These are phyloP conservation scores for Pyracantha coccinea DNA, from an alignment of 331 rosid genomes.

Conservation along the genomic window DNA sequence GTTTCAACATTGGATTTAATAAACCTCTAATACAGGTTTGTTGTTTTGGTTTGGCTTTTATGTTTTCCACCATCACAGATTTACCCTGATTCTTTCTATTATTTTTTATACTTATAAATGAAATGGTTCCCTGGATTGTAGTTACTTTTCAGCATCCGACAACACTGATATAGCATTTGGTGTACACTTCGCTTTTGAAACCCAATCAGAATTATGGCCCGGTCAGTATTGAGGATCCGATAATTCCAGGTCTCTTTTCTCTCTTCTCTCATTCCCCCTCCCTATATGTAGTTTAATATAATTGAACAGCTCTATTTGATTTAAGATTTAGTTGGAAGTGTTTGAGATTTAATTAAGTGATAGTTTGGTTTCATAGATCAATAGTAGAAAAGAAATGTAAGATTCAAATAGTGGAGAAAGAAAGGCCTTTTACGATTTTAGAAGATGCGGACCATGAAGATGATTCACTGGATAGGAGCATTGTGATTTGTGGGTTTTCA, in stretches of 20 bases:
- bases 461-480: background rate
- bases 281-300: background rate
- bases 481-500: background rate
- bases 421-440: background rate
- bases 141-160: too few relatives aligned
- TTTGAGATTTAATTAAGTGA: background rate
- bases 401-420: background rate
- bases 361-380: background rate
- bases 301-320: background rate
- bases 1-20: too few relatives aligned
- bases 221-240: slow-evolving; percentile 92
- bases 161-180: slow-evolving; percentile 17
- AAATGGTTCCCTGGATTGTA: too few relatives aligned
- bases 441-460: background rate
- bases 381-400: background rate
- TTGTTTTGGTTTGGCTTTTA: too few relatives aligned
- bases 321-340: background rate
- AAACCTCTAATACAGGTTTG: too few relatives aligned
- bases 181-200: slow-evolving; percentile 67
- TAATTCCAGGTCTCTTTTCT: slow-evolving; percentile 56
- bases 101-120: too few relatives aligned
- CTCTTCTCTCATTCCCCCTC: background rate
- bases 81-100: too few relatives aligned
- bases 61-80: too few relatives aligned
- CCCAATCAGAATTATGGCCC: slow-evolving; percentile 75